Percentiles rank a stretch among this genome's conserved stretches.
phyloP scores from a whole-genome alignment of 768 basidiomycete genomes.

The Trametes sanguinea region DNA sequence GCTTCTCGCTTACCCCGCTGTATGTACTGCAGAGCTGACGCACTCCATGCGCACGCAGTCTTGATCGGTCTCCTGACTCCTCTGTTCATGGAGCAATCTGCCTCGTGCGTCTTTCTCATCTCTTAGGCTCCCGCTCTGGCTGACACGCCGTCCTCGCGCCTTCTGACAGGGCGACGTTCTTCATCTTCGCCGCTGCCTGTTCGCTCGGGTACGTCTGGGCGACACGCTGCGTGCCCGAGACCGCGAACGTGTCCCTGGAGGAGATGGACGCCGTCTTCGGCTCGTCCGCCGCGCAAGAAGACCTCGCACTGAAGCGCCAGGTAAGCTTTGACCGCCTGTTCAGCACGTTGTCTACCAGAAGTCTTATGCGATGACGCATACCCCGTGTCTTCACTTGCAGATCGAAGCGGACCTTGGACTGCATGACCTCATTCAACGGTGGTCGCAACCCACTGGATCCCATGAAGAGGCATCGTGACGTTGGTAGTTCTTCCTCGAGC shows the following conservation, averaged over 20 bases:
- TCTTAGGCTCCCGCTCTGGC: no score
- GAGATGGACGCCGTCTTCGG: constrained; percentile 73
- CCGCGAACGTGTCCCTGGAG: constrained; percentile 73
- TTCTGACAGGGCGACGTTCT: constrained; percentile 60
- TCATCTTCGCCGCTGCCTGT: constrained; percentile 65
- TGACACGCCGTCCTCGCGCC: not conserved
- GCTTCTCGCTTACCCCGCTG: not conserved
- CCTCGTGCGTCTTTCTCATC: constrained; percentile 46
- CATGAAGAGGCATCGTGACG: not conserved
- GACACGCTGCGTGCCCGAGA: constrained; percentile 70
- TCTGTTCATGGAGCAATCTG: constrained; percentile 58
- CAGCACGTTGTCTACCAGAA: not conserved
- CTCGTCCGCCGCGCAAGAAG: constrained; percentile 58
- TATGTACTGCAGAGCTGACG: not conserved
- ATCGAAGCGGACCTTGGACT: constrained; percentile 61
- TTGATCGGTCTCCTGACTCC: constrained; percentile 77
- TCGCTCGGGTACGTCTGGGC: constrained; percentile 71
- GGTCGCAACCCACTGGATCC: constrained; percentile 2
- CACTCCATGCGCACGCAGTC: constrained; percentile 43
- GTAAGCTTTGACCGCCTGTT: constrained; percentile 34
- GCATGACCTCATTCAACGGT: constrained; percentile 43
- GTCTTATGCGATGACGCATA: not conserved
- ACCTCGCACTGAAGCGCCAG: constrained; percentile 51
- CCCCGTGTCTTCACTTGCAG: constrained; percentile 34
- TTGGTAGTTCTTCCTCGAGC: not conserved